A percentile compares a stretch with the other conserved stretches of the same genome.
Evolutionary conservation across 2,329 filamentous ascomycete species (phyloP).

Genomic region (Botrytis galanthina): DNA sequence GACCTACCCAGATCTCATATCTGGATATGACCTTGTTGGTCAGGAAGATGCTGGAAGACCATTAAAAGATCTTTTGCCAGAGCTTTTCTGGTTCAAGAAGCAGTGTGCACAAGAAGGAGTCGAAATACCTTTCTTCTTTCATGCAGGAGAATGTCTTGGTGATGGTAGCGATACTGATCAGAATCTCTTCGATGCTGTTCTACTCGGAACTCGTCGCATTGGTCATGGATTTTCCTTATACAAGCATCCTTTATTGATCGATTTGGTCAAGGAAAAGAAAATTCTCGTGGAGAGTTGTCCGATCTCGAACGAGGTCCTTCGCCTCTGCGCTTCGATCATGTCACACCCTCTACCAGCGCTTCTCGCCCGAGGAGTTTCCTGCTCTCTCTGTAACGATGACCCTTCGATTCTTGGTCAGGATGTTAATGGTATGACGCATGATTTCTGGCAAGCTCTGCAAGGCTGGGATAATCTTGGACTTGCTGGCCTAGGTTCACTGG

Average conservation of each 20-base stretch:
- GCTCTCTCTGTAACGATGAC: constrained; percentile 86
- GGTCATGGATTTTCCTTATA: constrained; percentile 86
- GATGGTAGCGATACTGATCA: constrained; percentile 71
- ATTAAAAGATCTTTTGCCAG: constrained; percentile 72
- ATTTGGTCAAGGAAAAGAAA: constrained; percentile 83
- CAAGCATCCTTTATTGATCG: constrained; percentile 86
- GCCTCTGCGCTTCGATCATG: constrained; percentile 73
- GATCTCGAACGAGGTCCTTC: constrained; percentile 83
- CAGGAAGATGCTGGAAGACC: constrained; percentile 79
- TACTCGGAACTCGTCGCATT: constrained; percentile 84
- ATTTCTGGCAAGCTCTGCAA: constrained; percentile 92
- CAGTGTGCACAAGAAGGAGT: constrained; percentile 74
- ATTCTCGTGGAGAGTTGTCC: constrained; percentile 90
- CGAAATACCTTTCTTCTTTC: constrained; percentile 91
- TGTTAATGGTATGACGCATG: constrained; percentile 78
- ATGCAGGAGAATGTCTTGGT: constrained; percentile 81
- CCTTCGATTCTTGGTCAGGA: constrained; percentile 85
- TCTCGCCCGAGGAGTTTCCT: constrained; percentile 78
- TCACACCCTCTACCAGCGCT: constrained; percentile 80
- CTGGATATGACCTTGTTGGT: constrained; percentile 86
- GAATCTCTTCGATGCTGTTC: constrained; percentile 85
- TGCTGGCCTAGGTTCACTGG: constrained; percentile 79
- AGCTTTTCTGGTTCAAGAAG: constrained; percentile 92
- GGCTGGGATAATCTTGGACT: constrained; percentile 90
- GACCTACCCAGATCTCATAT: constrained; percentile 73